Evolutionary conservation across 2,329 filamentous ascomycete genomes (phyloP).

Genomic region (Pseudocercospora vitis): DNA sequence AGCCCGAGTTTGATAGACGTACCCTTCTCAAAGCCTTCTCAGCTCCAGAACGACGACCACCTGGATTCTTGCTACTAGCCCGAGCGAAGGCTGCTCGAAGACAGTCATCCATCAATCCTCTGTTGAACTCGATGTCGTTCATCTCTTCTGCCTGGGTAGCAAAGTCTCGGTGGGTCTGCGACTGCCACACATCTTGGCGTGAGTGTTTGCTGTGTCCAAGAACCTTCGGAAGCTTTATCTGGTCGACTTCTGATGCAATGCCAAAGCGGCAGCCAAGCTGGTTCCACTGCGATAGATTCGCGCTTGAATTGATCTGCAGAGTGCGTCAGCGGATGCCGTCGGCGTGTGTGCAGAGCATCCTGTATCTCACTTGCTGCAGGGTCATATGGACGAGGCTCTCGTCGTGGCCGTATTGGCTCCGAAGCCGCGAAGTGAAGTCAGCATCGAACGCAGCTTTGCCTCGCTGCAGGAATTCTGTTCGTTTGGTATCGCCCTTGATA

Average conservation of each 20-base stretch:
- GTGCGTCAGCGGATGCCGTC: no score
- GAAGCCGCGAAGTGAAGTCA: neutral
- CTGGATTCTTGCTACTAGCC: no score
- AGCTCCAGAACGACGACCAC: no score
- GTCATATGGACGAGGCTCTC: neutral
- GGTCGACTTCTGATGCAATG: neutral
- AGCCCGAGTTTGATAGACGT: neutral
- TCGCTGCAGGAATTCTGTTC: neutral
- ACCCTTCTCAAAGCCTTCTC: neutral
- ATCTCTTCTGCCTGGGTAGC: neutral
- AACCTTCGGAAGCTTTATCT: neutral
- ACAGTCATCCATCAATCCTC: neutral
- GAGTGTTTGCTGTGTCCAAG: neutral
- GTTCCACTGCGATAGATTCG: neutral
- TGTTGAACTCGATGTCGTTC: neutral
- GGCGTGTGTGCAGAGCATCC: no score
- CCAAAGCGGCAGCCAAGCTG: neutral
- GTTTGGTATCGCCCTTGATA: neutral
- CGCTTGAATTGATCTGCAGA: neutral
- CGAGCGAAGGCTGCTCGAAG: neutral
- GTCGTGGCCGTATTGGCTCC: neutral
- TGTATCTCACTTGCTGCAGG: neutral
- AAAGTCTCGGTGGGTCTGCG: neutral
- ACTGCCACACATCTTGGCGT: neutral
- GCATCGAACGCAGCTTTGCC: conserved; percentile 5